phyloP scores from a whole-genome alignment of 495 filamentous ascomycete species.

The Margaritispora aquatica region DNA sequence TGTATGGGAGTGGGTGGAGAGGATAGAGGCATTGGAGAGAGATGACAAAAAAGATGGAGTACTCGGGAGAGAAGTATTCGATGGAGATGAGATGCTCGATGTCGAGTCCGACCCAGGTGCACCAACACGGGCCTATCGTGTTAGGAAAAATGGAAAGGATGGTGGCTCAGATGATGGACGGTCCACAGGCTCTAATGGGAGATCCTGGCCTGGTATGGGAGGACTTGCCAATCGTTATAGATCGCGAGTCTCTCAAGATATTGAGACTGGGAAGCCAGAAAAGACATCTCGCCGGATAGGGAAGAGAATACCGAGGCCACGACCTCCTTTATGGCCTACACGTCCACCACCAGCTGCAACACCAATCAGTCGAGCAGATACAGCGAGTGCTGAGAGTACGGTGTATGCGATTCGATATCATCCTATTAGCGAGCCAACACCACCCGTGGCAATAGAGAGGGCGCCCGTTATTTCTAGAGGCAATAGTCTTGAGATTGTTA shows the following conservation, averaged over 20 bases:
- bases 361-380: constrained; percentile 25
- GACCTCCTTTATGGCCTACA: constrained; percentile 23
- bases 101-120: constrained; percentile 49
- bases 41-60: constrained; percentile 97
- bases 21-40: constrained; percentile 93
- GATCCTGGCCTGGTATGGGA: constrained; percentile 40
- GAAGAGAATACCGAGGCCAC: constrained; percentile 7
- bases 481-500: constrained; percentile 11
- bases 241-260: constrained; percentile 23
- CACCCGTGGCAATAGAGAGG: constrained; percentile 30
- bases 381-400: constrained; percentile 64
- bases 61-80: constrained; percentile 87
- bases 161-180: constrained; percentile 7
- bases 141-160: constrained; percentile 1
- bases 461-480: neutral
- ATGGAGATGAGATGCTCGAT: constrained; percentile 94
- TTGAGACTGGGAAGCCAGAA: constrained; percentile 18
- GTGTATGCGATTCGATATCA: constrained; percentile 82
- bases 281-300: neutral
- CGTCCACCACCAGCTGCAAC: constrained; percentile 21
- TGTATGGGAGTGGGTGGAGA: constrained; percentile 99
- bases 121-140: constrained; percentile 14
- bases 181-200: constrained; percentile 26
- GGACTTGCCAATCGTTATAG: constrained; percentile 37
- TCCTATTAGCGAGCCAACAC: constrained; percentile 63